Evolutionary conservation across 352 stramenopile species (phyloP).

Genomic region (Phytophthora ramorum): DNA sequence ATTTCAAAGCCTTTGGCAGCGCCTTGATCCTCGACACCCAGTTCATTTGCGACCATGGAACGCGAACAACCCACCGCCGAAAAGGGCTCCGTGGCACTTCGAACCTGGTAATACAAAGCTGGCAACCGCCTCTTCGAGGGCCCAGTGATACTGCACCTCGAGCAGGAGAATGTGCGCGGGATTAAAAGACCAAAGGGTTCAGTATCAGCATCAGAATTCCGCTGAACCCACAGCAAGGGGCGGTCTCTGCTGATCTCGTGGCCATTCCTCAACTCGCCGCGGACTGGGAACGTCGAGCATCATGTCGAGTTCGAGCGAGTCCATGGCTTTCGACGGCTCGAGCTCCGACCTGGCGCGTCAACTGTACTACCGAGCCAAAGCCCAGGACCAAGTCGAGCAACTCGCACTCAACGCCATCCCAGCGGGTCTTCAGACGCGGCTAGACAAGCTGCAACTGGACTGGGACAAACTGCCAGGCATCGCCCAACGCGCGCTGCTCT

Average conservation of each 20-base stretch:
- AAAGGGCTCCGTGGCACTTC: too few species aligned
- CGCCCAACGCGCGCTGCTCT: slow-evolving; percentile 41
- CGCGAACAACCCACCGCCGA: too few species aligned
- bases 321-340: slow-evolving; percentile 34
- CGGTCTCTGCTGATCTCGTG: slow-evolving; percentile 4
- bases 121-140: too few species aligned
- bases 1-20: too few species aligned
- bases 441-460: slow-evolving; percentile 14
- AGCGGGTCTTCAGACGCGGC: slow-evolving; percentile 8
- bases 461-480: slow-evolving; percentile 31
- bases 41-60: too few species aligned
- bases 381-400: slow-evolving; percentile 8
- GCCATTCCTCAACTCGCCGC: slow-evolving; percentile 11
- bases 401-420: slow-evolving; percentile 19
- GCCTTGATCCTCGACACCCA: too few species aligned
- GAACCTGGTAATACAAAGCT: too few species aligned
- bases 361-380: slow-evolving; percentile 28
- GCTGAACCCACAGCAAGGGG: background rate
- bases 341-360: slow-evolving; percentile 46
- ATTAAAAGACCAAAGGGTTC: background rate
- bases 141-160: too few species aligned
- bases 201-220: background rate
- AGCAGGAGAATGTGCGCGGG: too few species aligned
- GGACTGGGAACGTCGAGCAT: background rate
- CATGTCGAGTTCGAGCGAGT: slow-evolving; percentile 9